Evolutionary conservation across 495 filamentous ascomycete species (phyloP), one percentile per base, ranked within the genome.

Genomic region (Lasiosphaeria miniovina): DNA sequence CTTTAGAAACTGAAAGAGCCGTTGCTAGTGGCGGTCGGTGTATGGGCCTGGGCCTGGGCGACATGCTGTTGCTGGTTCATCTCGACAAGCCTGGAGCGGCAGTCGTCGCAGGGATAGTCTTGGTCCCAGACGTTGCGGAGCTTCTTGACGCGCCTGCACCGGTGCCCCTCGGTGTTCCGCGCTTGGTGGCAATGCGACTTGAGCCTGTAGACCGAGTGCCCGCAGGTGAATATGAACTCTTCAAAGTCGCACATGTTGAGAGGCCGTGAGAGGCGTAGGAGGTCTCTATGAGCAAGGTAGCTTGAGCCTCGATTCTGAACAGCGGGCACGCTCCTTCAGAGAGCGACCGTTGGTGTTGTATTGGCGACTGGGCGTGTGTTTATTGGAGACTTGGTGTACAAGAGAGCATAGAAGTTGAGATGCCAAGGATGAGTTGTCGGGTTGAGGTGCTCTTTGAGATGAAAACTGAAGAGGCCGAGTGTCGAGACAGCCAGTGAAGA

Each of bases 171-270:
- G 65, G 89, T 82, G 69, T 86, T 87, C 34, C 88, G 82, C 7
- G 87, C 86, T 57, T 80, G 82, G 68, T 91, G 87, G 73, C 88
- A 91, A 69, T 88, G 79, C 32, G 82, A 82, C 65, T 85, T 82
- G 33, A 88, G 70, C 9, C 82, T 81, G 17, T 74, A 68, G 8
- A 66, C 66, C 12, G 74, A 75, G 68, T 89, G 86, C 4, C 74
- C 73, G 71, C 88, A 90, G 56, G 74, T 69, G 61, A 83, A 90
- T 58, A 76, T 59, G 60, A 88, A 84, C 58, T 81, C 80, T 62
- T 90, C 87, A 62, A 75, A 88, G 64, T 87, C 81, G 65, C 87
- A 88, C 86, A 90, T 89, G 34, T 33, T 35, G 24, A 40, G 31
- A 32, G 36, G 43, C 5, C 8, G 43, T 46, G 43, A 14, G 12